Evolutionary conservation across 2,329 filamentous ascomycete species (phyloP).

Genomic region (Ophiostoma himal-ulmi): DNA sequence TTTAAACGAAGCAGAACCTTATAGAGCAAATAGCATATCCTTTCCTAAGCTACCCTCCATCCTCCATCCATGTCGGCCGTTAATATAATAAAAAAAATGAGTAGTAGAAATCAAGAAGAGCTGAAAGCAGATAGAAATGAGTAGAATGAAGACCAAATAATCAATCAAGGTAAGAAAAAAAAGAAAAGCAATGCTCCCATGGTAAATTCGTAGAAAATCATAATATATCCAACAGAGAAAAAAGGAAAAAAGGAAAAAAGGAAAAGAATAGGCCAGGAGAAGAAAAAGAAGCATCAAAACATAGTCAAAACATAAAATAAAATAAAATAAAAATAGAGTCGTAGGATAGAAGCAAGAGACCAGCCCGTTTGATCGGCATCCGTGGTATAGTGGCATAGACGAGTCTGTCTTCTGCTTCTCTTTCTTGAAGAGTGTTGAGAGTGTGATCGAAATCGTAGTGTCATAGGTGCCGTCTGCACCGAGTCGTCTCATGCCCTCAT

Average conservation of each 20-base stretch:
- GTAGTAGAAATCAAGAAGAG: background rate
- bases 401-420: background rate
- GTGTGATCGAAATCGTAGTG: background rate
- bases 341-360: slow-evolving; percentile 14
- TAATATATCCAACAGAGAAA: background rate
- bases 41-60: slow-evolving; percentile 5
- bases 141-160: background rate
- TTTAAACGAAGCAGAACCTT: background rate
- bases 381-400: background rate
- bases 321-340: background rate
- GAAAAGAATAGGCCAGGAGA: background rate
- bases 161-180: background rate
- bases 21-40: background rate
- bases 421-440: background rate
- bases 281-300: background rate
- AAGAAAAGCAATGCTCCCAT: background rate
- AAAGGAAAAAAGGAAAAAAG: background rate
- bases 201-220: background rate
- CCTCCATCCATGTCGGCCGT: background rate
- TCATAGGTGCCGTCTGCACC: no score
- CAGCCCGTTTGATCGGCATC: slow-evolving; percentile 16
- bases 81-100: background rate
- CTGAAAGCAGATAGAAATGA: background rate
- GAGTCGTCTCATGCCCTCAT: background rate
- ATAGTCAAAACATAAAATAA: background rate